phyloP scores from a whole-genome alignment of 176 grass and related monocot genomes.

The Zizania latifolia region DNA sequence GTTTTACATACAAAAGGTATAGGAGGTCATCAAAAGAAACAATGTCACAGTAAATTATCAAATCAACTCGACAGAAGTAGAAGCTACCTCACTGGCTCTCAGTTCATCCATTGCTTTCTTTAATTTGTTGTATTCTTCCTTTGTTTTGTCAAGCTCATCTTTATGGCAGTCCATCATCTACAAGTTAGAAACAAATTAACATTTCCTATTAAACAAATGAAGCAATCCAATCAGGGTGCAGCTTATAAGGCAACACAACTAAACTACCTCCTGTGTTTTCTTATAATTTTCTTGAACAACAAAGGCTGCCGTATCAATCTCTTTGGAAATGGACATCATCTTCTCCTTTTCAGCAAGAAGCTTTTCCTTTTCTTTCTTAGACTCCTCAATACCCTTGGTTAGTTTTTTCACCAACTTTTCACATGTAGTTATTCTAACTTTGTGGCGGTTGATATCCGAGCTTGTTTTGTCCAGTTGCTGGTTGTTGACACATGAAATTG shows the following conservation, averaged over 20 bases:
- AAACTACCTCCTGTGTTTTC: slow-evolving; percentile 77
- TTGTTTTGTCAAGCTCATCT: slow-evolving; percentile 75
- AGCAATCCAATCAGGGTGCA: background rate
- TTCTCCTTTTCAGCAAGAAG: slow-evolving; percentile 53
- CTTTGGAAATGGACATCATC: slow-evolving; percentile 55
- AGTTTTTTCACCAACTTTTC: slow-evolving; percentile 78
- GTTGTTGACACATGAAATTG: background rate
- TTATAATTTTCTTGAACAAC: slow-evolving; percentile 83
- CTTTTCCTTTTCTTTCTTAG: slow-evolving; percentile 62
- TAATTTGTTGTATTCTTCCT: slow-evolving; percentile 69
- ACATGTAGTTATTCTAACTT: slow-evolving; percentile 66
- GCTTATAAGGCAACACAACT: slow-evolving; percentile 14
- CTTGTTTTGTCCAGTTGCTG: slow-evolving; percentile 95
- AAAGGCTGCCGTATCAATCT: slow-evolving; percentile 74
- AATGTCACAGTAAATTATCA: slow-evolving; percentile 8
- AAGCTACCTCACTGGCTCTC: slow-evolving; percentile 63
- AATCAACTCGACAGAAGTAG: background rate
- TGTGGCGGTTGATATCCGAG: slow-evolving; percentile 83
- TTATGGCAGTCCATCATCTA: slow-evolving; percentile 84
- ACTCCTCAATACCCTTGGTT: slow-evolving; percentile 60
- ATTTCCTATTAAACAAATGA: slow-evolving; percentile 1
- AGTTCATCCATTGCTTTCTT: slow-evolving; percentile 87
- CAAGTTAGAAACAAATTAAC: slow-evolving; percentile 14
- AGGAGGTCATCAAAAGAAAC: background rate
- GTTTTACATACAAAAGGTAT: slow-evolving; percentile 16